Conservation (phyloP, 2,329 filamentous ascomycete genomes). For the Arthrobotrys musiformis region DNA sequence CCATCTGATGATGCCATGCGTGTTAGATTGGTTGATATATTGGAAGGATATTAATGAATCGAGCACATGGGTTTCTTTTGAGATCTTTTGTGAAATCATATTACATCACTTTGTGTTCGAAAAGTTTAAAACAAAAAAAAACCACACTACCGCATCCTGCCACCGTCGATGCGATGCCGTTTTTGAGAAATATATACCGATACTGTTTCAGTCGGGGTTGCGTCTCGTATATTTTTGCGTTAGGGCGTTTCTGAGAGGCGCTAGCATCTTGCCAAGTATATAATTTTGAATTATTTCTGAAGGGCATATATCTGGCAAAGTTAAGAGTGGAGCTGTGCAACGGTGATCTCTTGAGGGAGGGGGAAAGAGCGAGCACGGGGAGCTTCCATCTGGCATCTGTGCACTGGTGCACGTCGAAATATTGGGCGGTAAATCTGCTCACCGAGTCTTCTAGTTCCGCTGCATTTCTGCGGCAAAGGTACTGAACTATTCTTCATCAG, state of each 20-base stretch:
- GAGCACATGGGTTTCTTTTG: not conserved
- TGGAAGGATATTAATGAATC: not conserved
- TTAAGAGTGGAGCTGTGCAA: constrained; percentile 17
- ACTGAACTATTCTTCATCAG: constrained; percentile 31
- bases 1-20: constrained; percentile 18
- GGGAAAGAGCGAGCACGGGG: not conserved
- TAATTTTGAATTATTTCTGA: not conserved
- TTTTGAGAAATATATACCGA: not conserved
- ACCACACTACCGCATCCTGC: too few relatives aligned
- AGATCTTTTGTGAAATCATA: constrained; percentile 15
- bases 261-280: not conserved
- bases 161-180: not conserved
- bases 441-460: constrained; percentile 8
- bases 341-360: too few relatives aligned
- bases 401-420: constrained; percentile 22
- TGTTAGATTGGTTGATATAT: constrained; percentile 16
- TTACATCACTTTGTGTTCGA: not conserved
- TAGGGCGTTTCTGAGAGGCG: constrained; percentile 32
- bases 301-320: not conserved
- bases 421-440: constrained; percentile 42
- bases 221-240: not conserved
- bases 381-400: too few relatives aligned
- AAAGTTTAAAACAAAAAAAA: not conserved
- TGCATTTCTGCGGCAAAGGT: constrained; percentile 46
- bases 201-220: not conserved